These are phyloP conservation scores for Senecio squalidus DNA, from an alignment of 140 eudicot genomes.

Conservation along the genomic window DNA sequence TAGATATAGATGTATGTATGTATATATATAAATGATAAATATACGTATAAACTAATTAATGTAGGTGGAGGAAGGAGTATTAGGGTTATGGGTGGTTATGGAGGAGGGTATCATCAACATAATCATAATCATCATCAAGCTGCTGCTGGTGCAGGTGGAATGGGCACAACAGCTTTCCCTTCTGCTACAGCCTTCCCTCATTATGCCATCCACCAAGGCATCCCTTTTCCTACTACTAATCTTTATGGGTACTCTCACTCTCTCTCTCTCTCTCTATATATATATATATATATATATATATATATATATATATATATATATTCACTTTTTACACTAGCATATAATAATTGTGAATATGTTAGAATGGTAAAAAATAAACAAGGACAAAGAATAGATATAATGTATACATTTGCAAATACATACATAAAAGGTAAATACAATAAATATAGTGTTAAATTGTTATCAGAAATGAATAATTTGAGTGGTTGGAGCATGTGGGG, in stretches of 20 bases:
- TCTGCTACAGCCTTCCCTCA: slow-evolving; percentile 90
- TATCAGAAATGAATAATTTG: slow-evolving; percentile 5
- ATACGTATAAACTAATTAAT: slow-evolving; percentile 10
- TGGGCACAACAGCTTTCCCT: slow-evolving; percentile 53
- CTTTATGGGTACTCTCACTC: slow-evolving; percentile 66
- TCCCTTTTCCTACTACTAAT: slow-evolving; percentile 66
- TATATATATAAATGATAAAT: background rate
- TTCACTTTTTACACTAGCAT: background rate
- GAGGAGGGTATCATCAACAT: slow-evolving; percentile 34
- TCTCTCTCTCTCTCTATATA: slow-evolving; percentile 16
- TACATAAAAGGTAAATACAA: slow-evolving; percentile 9
- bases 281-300: slow-evolving; percentile 12
- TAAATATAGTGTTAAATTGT: slow-evolving; percentile 13
- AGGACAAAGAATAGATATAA: too few species aligned
- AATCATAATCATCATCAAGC: slow-evolving; percentile 48
- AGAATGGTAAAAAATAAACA: too few species aligned
- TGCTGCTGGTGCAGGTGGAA: slow-evolving; percentile 31
- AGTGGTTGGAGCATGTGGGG: slow-evolving; percentile 32
- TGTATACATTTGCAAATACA: background rate
- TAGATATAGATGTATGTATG: background rate
- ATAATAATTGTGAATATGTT: too few species aligned
- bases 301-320: slow-evolving; percentile 5
- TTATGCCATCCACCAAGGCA: slow-evolving; percentile 98
- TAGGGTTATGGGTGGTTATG: slow-evolving; percentile 66
- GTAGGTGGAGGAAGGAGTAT: slow-evolving; percentile 67